Percentiles rank a stretch among this genome's conserved stretches.
These are phyloP conservation scores for Byssothecium circinans DNA, from an alignment of 2,329 filamentous ascomycete species.

Conservation along the genomic window DNA sequence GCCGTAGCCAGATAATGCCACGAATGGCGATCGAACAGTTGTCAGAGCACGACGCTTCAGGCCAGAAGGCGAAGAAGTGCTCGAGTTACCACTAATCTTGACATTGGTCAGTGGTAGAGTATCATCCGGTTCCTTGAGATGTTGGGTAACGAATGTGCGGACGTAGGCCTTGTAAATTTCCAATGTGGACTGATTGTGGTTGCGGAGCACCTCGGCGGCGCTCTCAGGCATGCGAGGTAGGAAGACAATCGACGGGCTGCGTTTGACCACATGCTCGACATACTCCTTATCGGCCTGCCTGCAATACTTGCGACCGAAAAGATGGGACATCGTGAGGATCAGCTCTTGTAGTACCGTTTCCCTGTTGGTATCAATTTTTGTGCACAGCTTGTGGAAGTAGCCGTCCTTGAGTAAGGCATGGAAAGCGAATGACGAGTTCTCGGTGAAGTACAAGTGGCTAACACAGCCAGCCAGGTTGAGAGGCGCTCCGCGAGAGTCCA, in stretches of 20 bases:
- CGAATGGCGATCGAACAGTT: conserved; percentile 66
- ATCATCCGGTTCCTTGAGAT: conserved; percentile 58
- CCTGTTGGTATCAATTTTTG: conserved; percentile 55
- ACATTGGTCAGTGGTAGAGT: conserved; percentile 61
- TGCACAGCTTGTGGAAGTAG: conserved; percentile 68
- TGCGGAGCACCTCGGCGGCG: conserved; percentile 58
- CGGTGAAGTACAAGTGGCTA: conserved; percentile 74
- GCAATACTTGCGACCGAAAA: conserved; percentile 66
- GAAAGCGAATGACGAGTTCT: conserved; percentile 75
- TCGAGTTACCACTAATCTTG: conserved; percentile 44
- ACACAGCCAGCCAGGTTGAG: conserved; percentile 73
- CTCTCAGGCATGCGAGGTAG: conserved; percentile 64
- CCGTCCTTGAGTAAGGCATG: conserved; percentile 72
- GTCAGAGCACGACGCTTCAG: conserved; percentile 42
- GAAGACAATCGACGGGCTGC: conserved; percentile 65
- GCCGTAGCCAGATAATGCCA: conserved; percentile 68
- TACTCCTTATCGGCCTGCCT: conserved; percentile 52
- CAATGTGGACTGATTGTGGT: conserved; percentile 68
- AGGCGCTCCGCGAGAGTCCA: conserved; percentile 63
- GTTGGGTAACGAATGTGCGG: conserved; percentile 66
- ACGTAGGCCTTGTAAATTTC: conserved; percentile 70
- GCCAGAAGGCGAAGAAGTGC: conserved; percentile 16
- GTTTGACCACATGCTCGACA: conserved; percentile 54
- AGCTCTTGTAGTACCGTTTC: conserved; percentile 59
- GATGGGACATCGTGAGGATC: conserved; percentile 68